Conservation (phyloP, 495 filamentous ascomycete genomes). For the Opeltia flavorubescens region DNA sequence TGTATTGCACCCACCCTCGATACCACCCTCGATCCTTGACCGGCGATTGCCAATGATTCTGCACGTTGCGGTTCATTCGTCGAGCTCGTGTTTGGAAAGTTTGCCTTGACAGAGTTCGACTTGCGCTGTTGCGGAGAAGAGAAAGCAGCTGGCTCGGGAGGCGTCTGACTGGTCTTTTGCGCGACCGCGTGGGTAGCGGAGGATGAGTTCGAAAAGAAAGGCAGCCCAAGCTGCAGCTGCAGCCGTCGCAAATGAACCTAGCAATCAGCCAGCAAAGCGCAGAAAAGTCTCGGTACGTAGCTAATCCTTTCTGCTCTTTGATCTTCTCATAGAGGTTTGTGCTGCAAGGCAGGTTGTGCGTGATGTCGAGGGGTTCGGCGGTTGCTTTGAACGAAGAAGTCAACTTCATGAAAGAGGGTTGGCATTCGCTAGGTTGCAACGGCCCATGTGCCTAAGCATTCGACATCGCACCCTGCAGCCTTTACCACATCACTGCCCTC, state of each 20-base stretch:
- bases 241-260: slow-evolving; percentile 24
- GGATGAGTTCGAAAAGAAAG: slow-evolving; percentile 61
- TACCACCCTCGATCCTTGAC: not conserved
- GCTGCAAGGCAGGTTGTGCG: not conserved
- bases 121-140: not conserved
- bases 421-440: slow-evolving; percentile 17
- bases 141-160: not conserved
- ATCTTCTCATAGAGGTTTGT: too few relatives aligned
- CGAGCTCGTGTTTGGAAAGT: too few relatives aligned
- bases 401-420: slow-evolving; percentile 1
- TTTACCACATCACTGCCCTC: slow-evolving; percentile 4
- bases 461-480: slow-evolving; percentile 9
- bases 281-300: slow-evolving; percentile 42
- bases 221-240: slow-evolving; percentile 26
- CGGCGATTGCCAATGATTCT: not conserved
- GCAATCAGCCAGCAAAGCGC: slow-evolving; percentile 43
- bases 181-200: slow-evolving; percentile 4
- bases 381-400: not conserved
- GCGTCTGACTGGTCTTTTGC: slow-evolving; percentile 4
- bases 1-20: too few relatives aligned
- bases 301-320: not conserved
- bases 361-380: slow-evolving; percentile 10
- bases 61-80: too few relatives aligned
- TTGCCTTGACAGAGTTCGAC: not conserved
- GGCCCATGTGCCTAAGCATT: slow-evolving; percentile 3